phyloP scores from a whole-genome alignment of 768 basidiomycete genomes.

The Lactarius vividus region DNA sequence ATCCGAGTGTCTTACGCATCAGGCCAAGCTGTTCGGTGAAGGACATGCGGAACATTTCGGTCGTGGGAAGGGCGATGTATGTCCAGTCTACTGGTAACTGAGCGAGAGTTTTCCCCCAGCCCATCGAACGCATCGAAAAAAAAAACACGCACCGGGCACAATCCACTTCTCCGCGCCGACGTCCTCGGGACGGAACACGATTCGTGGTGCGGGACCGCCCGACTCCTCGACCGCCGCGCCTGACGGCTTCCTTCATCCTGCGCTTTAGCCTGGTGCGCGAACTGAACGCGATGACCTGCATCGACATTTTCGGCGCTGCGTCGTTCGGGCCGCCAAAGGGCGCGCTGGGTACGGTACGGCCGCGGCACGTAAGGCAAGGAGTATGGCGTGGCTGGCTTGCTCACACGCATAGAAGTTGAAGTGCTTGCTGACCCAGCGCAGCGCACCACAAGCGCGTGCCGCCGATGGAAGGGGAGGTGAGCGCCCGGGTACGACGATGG shows the following conservation, averaged over 20 bases:
- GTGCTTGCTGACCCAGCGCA: background rate
- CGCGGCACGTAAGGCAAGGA: slow-evolving; percentile 3
- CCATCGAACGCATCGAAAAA: too few species aligned
- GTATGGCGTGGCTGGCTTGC: background rate
- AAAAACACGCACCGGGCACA: slow-evolving; percentile 14
- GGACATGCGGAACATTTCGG: background rate
- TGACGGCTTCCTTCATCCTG: slow-evolving; percentile 12
- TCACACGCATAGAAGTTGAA: slow-evolving; percentile 14
- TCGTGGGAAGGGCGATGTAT: slow-evolving; percentile 16
- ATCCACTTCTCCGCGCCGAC: slow-evolving; percentile 24
- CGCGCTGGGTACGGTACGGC: slow-evolving; percentile 17
- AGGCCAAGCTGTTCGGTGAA: slow-evolving; percentile 12
- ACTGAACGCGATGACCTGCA: slow-evolving; percentile 1
- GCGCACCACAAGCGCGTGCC: background rate
- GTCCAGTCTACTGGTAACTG: slow-evolving; percentile 17
- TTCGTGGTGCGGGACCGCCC: background rate
- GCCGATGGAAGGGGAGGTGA: background rate
- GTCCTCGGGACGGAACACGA: slow-evolving; percentile 19
- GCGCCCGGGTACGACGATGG: slow-evolving; percentile 13
- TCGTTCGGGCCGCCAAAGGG: background rate
- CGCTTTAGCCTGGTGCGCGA: slow-evolving; percentile 18
- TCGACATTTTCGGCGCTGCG: slow-evolving; percentile 14
- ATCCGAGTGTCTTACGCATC: slow-evolving; percentile 13
- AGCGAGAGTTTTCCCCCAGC: too few species aligned
- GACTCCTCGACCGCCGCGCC: slow-evolving; percentile 7